Evolutionary conservation across 2,329 filamentous ascomycete species (phyloP), one percentile per base, ranked within the genome.

Genomic region (Exophiala bonariae): DNA sequence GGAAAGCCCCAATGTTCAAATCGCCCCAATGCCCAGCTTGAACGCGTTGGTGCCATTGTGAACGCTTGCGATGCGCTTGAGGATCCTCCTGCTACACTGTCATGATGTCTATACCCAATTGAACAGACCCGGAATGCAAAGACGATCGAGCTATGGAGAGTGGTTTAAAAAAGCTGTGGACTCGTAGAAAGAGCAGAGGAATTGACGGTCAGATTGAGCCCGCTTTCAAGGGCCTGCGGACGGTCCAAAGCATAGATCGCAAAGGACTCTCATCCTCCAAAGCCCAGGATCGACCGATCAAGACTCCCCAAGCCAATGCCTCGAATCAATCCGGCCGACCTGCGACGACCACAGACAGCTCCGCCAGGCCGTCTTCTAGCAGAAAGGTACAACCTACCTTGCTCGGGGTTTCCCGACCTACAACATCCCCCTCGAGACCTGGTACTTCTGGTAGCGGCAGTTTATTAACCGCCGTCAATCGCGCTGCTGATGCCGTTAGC

Each of bases 381-480:
- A 18, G 17, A 23, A 54, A 32, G 28, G 42, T 42, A 11, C 50
- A 54, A 28, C 47, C 57, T 5, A 48, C 48, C 23, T 36, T 50
- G 11, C 40, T 49, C 30, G 53, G 40, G 10, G 32, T 53, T 14
- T 49, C 50, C n/a, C 41, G 48, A 39, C 52, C 55, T 8, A 37
- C 42, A 10, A 47, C 44, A 7, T 44, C 45, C 16, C 14, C 31
- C 16, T 52, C 52, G n/a, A 46, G 53, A 10, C 57, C 55, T 2
- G 47, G 30, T 14, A 59, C 57, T 1, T 51, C 52, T 30, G 57
- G 47, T 11, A 59, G 53, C 23, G 57, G 49, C 28, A 58, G 55
- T 44, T 34, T 59, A 17, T 44, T 56, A 46, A 55, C 41, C 35
- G 56, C 56, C 9, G 50, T 57, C 35, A 55, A 46, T 46, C 48